phyloP scores from a whole-genome alignment of 495 filamentous ascomycete species.

The Apiosordaria backusii region DNA sequence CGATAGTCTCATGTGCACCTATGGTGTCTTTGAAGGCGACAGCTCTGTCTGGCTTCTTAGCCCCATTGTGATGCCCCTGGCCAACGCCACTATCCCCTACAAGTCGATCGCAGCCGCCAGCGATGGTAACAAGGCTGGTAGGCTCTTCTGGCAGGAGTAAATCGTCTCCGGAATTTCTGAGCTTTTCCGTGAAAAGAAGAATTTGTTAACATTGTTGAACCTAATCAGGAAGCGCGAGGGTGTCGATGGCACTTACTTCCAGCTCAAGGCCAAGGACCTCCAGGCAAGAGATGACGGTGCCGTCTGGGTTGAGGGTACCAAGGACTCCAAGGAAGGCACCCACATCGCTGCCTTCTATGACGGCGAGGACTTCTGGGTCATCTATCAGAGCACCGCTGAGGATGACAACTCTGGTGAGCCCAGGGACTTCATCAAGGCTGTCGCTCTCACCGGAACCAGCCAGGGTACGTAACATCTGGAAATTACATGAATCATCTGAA shows the following conservation, averaged over 20 bases:
- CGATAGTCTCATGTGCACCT: too few species aligned
- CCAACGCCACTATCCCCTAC: not conserved
- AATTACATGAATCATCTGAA: too few species aligned
- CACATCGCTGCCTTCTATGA: not conserved
- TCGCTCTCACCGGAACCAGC: not conserved
- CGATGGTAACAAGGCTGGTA: not conserved
- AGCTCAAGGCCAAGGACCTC: not conserved
- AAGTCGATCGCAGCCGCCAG: not conserved
- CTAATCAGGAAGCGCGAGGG: not conserved
- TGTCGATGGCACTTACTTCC: not conserved
- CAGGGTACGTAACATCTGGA: not conserved
- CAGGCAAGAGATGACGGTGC: not conserved
- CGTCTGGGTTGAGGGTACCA: not conserved
- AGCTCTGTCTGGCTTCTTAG: not conserved
- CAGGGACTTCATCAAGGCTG: not conserved
- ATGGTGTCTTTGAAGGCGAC: not conserved
- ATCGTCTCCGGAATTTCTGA: too few species aligned
- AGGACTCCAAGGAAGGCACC: not conserved
- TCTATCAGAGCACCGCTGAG: not conserved
- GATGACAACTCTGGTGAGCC: not conserved
- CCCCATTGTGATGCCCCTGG: not conserved
- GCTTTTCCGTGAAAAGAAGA: too few species aligned
- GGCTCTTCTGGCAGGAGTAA: conserved; percentile 1
- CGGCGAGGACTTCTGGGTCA: not conserved
- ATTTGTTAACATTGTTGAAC: too few species aligned